Conservation (phyloP, 1,284 basidiomycete species). For the Volvariella volvacea region DNA sequence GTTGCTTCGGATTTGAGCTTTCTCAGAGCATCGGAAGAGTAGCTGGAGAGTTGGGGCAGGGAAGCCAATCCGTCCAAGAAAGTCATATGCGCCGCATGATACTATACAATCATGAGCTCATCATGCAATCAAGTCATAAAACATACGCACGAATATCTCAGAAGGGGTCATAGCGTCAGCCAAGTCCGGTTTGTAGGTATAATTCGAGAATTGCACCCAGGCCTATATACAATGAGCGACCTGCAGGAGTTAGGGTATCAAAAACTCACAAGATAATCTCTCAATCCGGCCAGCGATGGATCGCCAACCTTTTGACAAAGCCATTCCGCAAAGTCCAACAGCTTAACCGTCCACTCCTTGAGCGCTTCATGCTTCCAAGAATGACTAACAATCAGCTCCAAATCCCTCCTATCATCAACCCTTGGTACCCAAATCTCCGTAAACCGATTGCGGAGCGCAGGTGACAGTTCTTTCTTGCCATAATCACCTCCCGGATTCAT, state of each 20-base stretch:
- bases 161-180: conserved; percentile 32
- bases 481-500: conserved; percentile 99
- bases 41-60: conserved; percentile 60
- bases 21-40: conserved; percentile 42
- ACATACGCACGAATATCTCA: conserved; percentile 66
- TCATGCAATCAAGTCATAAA: neutral
- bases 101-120: conserved; percentile 34
- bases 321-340: conserved; percentile 86
- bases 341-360: conserved; percentile 47
- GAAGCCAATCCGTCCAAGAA: conserved; percentile 81
- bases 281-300: conserved; percentile 65
- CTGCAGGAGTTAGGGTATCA: neutral
- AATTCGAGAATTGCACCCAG: conserved; percentile 89
- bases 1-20: conserved; percentile 45
- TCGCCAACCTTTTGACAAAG: conserved; percentile 64
- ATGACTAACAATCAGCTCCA: conserved; percentile 73
- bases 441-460: conserved; percentile 95
- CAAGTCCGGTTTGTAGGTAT: conserved; percentile 33
- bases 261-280: conserved; percentile 80
- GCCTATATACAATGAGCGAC: conserved; percentile 44
- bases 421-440: conserved; percentile 99
- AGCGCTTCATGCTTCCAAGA: conserved; percentile 67
- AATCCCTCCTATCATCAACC: conserved; percentile 71
- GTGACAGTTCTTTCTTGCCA: conserved; percentile 98
- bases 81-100: conserved; percentile 85